Base-by-base conservation (phyloP, 202 grass and related monocot genomes). In the Bolboschoenoplectus hybrid region DNA sequence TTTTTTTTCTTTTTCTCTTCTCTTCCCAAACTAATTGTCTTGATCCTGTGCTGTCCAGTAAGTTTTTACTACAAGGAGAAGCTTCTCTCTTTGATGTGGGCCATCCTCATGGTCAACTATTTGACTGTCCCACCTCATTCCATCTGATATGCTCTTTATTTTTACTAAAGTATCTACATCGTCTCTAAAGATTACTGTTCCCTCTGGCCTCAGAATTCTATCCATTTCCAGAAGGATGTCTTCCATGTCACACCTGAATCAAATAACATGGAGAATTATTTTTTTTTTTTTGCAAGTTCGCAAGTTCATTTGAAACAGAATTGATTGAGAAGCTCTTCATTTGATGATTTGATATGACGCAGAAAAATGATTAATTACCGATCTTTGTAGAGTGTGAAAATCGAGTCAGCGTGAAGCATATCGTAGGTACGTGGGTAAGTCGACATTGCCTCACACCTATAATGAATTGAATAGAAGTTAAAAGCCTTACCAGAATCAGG, bases 81-180 rank as follows among this genome's bases (percentile, higher is more conserved):
- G 14, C 88, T 97, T 97, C 88, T 97, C 95, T 82, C 91, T 84
- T 50, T 90, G 75, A 51, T 85, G 88, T 41, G 95, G 95, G 44
- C 95, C 95, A 67, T 95, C 91, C 64, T 95, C 95, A 77, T 97
- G 95, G 67, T 95, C 93, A 17, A 91, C 87, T 77, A 97, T 95
- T 86, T 95, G 91, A 86, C 95, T 92, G 34, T 95, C 89, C 95
- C 95, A 97, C 81, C 92, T 80, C 93, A 97, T 97, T 73, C 93
- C 91, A 68, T 95, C 91, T 7, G 93, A 78, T 2, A 88, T 57
- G 77, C 89, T 93, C 89, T 93, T 97, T 82, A 97, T 39, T 89
- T 92, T 97, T 40, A 97, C 92, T 40, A 97, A 86, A 67, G 85
- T 88, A 89, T 97, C 95, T 9, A 97, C 92, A 69, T 97, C 93